Evolutionary conservation across 2,329 filamentous ascomycete genomes (phyloP), one percentile per base, ranked within the genome.

Genomic region (Aspergillus fischeri): DNA sequence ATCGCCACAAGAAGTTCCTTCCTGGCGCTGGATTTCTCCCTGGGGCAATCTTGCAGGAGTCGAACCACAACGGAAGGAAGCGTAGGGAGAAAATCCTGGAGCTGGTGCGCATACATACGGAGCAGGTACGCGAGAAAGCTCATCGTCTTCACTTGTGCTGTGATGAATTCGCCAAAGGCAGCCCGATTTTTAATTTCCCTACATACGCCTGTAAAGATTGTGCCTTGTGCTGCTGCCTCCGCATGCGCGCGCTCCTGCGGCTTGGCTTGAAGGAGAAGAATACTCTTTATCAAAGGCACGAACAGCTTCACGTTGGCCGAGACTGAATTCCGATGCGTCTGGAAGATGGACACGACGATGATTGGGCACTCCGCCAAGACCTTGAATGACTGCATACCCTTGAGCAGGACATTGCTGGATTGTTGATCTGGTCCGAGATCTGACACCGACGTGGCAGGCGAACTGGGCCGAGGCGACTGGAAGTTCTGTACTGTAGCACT

Each of bases 351-450:
- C 1, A 99, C 94, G 3, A 99, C 94, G 44, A 99, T 97, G 53
- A 99, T 99, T 0, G 94, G 94, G 66, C 94, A 99, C 73, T 99
- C 94, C 1, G 93, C 92, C 4, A 99, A 83, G 25, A 99, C 93
- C 74, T 97, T 99, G 83, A 99, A 99, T 1, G 94, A 99, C 72
- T 96, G 91, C 91, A 97, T 97, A 29, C 94, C 94, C 75, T 91
- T 96, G 54, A 92, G 79, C 35, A 99, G 76, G 51, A 91, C 89
- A 57, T 92, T 86, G 55, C 85, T 86, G 66, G 92, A 88, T 69
- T 93, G 91, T 67, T 91, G 88, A 66, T 97, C 92, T 14, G 86
- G 83, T 5, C 87, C 91, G 52, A 96, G 83, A 61, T 97, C 94
- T 20, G 88, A 83, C 3, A 90, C 77, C 1, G 91, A 89, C 2